Conservation (phyloP, 2,329 filamentous ascomycete genomes). For the Neophaeococcomyces aloes region DNA sequence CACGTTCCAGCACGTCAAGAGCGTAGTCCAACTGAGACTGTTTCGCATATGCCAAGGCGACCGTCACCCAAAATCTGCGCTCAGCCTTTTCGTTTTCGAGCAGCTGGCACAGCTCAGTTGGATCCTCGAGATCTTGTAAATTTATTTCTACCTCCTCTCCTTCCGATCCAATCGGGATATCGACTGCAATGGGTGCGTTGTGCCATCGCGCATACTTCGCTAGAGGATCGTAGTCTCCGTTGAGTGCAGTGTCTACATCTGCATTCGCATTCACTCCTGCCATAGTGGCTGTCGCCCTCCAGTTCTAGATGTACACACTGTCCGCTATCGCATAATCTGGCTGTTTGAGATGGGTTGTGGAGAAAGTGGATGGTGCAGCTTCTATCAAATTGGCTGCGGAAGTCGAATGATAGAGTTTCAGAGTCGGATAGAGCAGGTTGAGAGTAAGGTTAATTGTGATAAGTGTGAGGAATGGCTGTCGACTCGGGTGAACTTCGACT, state of each 20-base stretch:
- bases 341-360: background rate
- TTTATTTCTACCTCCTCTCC: constrained; percentile 80
- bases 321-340: constrained; percentile 1
- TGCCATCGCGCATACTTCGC: constrained; percentile 6
- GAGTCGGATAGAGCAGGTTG: too few species aligned
- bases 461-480: background rate
- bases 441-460: background rate
- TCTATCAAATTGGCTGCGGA: too few species aligned
- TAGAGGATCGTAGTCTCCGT: constrained; percentile 7
- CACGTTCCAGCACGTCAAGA: constrained; percentile 60
- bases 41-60: constrained; percentile 91
- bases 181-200: constrained; percentile 44
- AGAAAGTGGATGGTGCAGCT: background rate
- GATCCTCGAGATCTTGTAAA: constrained; percentile 82
- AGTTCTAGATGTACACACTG: background rate
- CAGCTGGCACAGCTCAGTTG: constrained; percentile 86
- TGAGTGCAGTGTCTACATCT: background rate
- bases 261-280: background rate
- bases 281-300: background rate
- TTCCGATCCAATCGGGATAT: constrained; percentile 54
- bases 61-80: constrained; percentile 95
- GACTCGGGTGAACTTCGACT: background rate
- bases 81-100: constrained; percentile 89
- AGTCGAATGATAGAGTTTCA: too few species aligned
- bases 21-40: constrained; percentile 84